Evolutionary conservation across 192 early-diverging fungal genomes (phyloP), one percentile per base, ranked within the genome.

Genomic region (Coemansia sp.): DNA sequence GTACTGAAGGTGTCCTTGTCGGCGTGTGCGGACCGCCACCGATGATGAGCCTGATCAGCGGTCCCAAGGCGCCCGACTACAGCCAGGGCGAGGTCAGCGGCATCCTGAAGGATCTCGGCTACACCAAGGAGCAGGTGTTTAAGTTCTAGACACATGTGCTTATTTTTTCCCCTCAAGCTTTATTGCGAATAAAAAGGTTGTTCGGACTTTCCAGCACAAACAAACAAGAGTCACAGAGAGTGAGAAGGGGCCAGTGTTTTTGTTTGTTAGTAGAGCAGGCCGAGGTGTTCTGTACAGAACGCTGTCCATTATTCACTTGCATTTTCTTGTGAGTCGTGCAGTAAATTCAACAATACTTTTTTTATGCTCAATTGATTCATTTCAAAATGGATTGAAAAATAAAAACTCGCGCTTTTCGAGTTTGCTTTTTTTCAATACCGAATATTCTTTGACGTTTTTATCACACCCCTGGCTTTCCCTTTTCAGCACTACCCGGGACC

Each of bases 41-140:
- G 29, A 89, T 94, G 87, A 80, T 94, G 74, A 85, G 82, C 60
- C 48, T 80, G 8, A 60, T 95, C 54, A 87, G 89, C 70, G 96
- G 96, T 12, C 56, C 77, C 56, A 98, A 98, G 87, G 88, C 86
- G 7, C 85, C 84, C 31, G 90, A 95, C 74, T 90, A 80, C 59
- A 87, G 86, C 29, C 96, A 96, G 78, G 96, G 96, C 38, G 85
- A 88, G 28, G 72, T 98, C 48, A 76, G 75, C 30, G 96, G 96
- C 52, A 78, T 93, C 17, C 83, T 98, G 40, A 89, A 91, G 85
- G 84, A 89, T 73, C 76, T 92, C 55, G 91, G 92, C 11, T 89
- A 89, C 75, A 83, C 83, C 36, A 75, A 84, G 8, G 61, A 85
- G 18, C 84, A 93, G 65, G 92, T 95, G 17, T 91, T 90, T 74